These are phyloP conservation scores for Kodamaea lidongshanica DNA, from an alignment of 805 yeast genomes.

Conservation along the genomic window DNA sequence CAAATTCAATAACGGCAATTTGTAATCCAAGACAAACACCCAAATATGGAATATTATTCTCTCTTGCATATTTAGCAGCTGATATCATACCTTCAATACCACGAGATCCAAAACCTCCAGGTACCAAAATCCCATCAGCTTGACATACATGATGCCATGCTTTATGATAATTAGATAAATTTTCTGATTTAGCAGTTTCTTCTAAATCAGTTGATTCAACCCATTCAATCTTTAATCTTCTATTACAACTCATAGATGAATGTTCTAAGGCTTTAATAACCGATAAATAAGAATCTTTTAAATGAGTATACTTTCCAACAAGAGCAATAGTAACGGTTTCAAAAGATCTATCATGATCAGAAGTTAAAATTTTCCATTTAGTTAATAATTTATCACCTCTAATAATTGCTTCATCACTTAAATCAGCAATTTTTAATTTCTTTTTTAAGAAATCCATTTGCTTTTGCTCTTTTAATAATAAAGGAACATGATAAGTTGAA, in stretches of 20 bases:
- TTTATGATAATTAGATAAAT: constrained; percentile 78
- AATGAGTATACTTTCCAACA: constrained; percentile 94
- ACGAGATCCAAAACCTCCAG: constrained; percentile 97
- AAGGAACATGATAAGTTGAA: constrained; percentile 96
- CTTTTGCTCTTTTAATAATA: constrained; percentile 80
- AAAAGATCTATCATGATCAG: constrained; percentile 72
- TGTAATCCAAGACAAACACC: constrained; percentile 98
- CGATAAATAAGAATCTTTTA: constrained; percentile 90
- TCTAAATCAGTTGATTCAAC: constrained; percentile 92
- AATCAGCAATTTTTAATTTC: constrained; percentile 56
- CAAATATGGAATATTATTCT: constrained; percentile 83
- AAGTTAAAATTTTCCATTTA: constrained; percentile 77
- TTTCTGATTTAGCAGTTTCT: constrained; percentile 53
- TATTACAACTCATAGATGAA: constrained; percentile 82
- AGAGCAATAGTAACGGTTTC: constrained; percentile 90
- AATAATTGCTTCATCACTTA: constrained; percentile 45
- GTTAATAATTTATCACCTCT: constrained; percentile 64
- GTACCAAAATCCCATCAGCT: constrained; percentile 95
- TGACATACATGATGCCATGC: constrained; percentile 93
- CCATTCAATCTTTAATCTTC: constrained; percentile 86
- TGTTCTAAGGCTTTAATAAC: constrained; percentile 96
- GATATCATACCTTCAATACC: constrained; percentile 98
- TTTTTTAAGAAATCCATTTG: constrained; percentile 65
- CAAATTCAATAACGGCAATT: constrained; percentile 91
- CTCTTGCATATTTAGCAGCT: constrained; percentile 98